Evolutionary conservation across 371 early-diverging fungal genomes (phyloP).

Genomic region (Lichtheimia ramosa): DNA sequence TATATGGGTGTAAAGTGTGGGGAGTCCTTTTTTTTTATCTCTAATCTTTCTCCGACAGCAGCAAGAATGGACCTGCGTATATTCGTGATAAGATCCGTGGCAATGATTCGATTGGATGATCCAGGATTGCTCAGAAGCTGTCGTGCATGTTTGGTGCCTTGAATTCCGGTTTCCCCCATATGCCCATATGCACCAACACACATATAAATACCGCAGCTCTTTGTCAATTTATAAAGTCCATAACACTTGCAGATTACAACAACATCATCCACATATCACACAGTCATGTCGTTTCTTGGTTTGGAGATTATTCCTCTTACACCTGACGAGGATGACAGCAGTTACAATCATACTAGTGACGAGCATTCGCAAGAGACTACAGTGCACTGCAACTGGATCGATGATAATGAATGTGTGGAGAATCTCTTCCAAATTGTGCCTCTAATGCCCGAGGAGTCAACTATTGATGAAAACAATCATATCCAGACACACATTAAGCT

Average conservation of each 20-base stretch:
- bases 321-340: conserved; percentile 14
- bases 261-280: not conserved
- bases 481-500: conserved; percentile 25
- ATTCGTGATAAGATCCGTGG: not conserved
- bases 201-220: not conserved
- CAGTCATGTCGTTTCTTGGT: conserved; percentile 8
- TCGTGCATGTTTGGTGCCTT: not conserved
- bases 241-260: not conserved
- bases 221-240: not conserved
- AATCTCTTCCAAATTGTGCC: conserved; percentile 38
- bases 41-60: not conserved
- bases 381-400: conserved; percentile 24
- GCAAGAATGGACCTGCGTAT: no score
- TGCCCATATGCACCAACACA: not conserved
- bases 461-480: conserved; percentile 38
- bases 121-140: conserved; percentile 1
- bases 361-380: not conserved
- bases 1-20: not conserved
- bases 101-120: not conserved
- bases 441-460: conserved; percentile 41
- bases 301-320: conserved; percentile 24
- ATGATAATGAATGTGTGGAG: conserved; percentile 43
- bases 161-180: conserved; percentile 1
- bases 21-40: not conserved
- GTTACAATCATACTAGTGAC: conserved; percentile 7